Evolutionary conservation across 805 yeast genomes (phyloP), one percentile per base, ranked within the genome.

Genomic region (Candida golubevii): DNA sequence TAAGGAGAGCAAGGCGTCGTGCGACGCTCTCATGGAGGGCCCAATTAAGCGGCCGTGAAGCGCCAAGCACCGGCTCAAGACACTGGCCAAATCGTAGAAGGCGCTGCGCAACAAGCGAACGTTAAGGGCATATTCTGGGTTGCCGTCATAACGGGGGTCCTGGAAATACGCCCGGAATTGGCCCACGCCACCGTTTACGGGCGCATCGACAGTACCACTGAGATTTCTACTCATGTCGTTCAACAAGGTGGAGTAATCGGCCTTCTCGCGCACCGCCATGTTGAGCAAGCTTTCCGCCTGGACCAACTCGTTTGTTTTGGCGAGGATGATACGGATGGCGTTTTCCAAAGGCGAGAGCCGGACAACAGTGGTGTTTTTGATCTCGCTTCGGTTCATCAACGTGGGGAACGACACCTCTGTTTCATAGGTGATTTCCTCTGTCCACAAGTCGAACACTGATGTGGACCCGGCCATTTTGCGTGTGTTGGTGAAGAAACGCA

Each of bases 121-220:
- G 39, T 61, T 61, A 26, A 59, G 55, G 4, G 56, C 57, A 41
- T 66, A 60, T 26, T 61, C 65, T 7, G 61, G 63, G 46, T 61
- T 63, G 7, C 62, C 68, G 28, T 57, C 62, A 42, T 65, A 64
- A 40, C 61, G 61, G 1, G 63, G 53, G 39, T 72, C 74, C 32
- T 61, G 63, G 58, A 85, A 78, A 59, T 88, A 87, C 2, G 77
- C 77, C 44, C 90, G 74, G 64, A 85, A 88, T 59, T 85, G 88
- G 2, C 88, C 86, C 50, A 88, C 86, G 46, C 97, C 97, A 31
- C 97, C 97, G 60, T 88, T 88, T 6, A 88, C 91, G 3, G 96
- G 96, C 0, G 96, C 80, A 60, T 88, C 95, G 43, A 89, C 90
- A 0, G 96, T 86, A 35, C 96, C 96, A 3, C 88, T 77, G 44